Percentiles rank a stretch among this genome's conserved stretches.
phyloP scores from a whole-genome alignment of 2,329 filamentous ascomycete genomes.

The Immersiporthe knoxdaviesiana region DNA sequence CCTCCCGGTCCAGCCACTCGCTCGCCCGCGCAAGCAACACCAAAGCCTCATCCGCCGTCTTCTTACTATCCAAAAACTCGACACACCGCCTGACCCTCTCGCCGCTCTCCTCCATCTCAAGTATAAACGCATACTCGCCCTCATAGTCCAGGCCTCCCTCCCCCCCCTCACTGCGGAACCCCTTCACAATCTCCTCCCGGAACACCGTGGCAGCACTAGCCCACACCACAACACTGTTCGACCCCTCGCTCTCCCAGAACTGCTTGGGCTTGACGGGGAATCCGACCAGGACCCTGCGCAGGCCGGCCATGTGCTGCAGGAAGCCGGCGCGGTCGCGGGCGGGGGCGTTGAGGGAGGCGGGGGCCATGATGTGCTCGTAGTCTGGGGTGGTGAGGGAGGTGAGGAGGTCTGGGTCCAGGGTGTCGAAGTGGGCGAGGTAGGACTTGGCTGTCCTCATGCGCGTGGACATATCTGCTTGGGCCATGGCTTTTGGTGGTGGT shows the following conservation, averaged over 20 bases:
- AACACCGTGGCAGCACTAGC: conserved; percentile 15
- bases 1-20: conserved; percentile 12
- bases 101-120: conserved; percentile 26
- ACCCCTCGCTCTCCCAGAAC: conserved; percentile 25
- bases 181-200: conserved; percentile 4
- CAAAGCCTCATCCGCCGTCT: background rate
- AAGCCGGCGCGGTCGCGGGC: conserved; percentile 5
- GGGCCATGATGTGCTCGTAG: conserved; percentile 21
- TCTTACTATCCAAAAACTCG: conserved; percentile 27
- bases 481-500: background rate
- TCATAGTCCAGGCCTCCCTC: conserved; percentile 15
- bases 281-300: conserved; percentile 15
- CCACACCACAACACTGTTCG: conserved; percentile 27
- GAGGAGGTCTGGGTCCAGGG: conserved; percentile 13
- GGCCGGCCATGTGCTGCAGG: conserved; percentile 13
- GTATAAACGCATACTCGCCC: conserved; percentile 25
- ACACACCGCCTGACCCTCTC: conserved; percentile 19
- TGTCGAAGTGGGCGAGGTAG: conserved; percentile 19
- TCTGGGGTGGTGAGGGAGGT: conserved; percentile 10
- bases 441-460: conserved; percentile 21
- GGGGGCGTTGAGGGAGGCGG: conserved; percentile 11
- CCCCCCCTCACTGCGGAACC: too few relatives aligned
- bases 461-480: conserved; percentile 16
- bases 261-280: conserved; percentile 15
- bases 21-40: conserved; percentile 14